Evolutionary conservation across 2,329 filamentous ascomycete genomes (phyloP).

Genomic region (Fusarium cicatricum): DNA sequence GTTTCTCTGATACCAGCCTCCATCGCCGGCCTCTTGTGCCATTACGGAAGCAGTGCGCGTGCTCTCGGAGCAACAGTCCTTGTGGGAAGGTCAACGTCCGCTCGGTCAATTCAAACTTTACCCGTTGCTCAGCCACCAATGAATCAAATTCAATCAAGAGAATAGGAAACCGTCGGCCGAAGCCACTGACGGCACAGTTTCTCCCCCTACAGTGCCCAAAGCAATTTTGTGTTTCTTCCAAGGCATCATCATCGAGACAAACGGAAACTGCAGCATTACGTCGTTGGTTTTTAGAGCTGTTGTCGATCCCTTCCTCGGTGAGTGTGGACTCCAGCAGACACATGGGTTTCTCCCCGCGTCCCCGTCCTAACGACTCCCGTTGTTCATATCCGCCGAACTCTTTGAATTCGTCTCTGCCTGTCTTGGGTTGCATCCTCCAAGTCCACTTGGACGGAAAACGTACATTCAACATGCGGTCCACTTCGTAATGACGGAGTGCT

Average conservation of each 20-base stretch:
- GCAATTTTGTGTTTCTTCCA: constrained; percentile 10
- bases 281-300: constrained; percentile 24
- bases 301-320: constrained; percentile 36
- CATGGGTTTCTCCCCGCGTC: constrained; percentile 22
- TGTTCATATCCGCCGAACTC: too few relatives aligned
- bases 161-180: constrained; percentile 14
- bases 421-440: constrained; percentile 12
- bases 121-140: constrained; percentile 15
- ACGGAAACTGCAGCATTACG: constrained; percentile 36
- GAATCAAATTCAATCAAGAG: constrained; percentile 17
- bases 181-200: constrained; percentile 32
- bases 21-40: constrained; percentile 3
- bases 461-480: constrained; percentile 5
- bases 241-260: constrained; percentile 10
- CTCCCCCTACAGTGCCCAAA: constrained; percentile 9
- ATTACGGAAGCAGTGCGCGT: constrained; percentile 11
- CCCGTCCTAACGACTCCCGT: constrained; percentile 18
- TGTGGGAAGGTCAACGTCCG: constrained; percentile 3
- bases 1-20: constrained; percentile 8
- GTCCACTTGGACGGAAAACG: constrained; percentile 21
- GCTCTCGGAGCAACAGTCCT: background rate
- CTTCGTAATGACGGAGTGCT: constrained; percentile 18
- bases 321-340: constrained; percentile 24
- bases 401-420: constrained; percentile 23
- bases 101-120: constrained; percentile 16